Conservation (phyloP, 495 filamentous ascomycete genomes). For the Pyrenula aspistea region DNA sequence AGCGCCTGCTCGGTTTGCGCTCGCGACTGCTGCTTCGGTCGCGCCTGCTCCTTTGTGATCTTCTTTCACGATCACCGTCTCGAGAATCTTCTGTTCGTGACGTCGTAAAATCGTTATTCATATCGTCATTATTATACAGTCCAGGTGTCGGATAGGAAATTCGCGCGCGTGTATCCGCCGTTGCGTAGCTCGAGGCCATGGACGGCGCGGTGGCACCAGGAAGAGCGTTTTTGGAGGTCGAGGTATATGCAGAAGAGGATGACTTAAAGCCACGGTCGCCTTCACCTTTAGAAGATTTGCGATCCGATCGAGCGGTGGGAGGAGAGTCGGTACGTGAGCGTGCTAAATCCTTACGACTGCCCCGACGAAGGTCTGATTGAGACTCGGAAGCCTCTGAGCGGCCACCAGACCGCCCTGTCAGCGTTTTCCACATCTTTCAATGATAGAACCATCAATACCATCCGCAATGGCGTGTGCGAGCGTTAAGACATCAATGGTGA, state of each 20-base stretch:
- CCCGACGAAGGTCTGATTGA: neutral
- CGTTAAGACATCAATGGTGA: neutral
- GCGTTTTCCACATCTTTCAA: neutral
- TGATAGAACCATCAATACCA: neutral
- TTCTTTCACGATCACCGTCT: constrained; percentile 20
- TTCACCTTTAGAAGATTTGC: neutral
- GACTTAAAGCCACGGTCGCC: constrained; percentile 1
- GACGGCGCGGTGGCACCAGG: constrained; percentile 32
- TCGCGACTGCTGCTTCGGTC: constrained; percentile 21
- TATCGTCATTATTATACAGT: constrained; percentile 19
- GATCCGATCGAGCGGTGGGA: neutral
- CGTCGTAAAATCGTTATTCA: constrained; percentile 9
- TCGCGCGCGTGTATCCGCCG: constrained; percentile 28
- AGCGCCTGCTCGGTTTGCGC: constrained; percentile 18
- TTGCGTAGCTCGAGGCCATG: constrained; percentile 41
- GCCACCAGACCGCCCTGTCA: neutral
- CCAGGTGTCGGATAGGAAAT: constrained; percentile 20
- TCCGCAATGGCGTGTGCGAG: neutral
- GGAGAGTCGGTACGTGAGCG: neutral
- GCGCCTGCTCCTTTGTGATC: constrained; percentile 16
- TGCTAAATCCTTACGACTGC: neutral
- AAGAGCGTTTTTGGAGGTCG: constrained; percentile 25
- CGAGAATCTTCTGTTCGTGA: constrained; percentile 10
- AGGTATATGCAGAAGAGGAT: constrained; percentile 13
- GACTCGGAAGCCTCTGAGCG: neutral